These are phyloP conservation scores for Phytophthora sansomeana DNA, from an alignment of 352 stramenopile species.

Conservation along the genomic window DNA sequence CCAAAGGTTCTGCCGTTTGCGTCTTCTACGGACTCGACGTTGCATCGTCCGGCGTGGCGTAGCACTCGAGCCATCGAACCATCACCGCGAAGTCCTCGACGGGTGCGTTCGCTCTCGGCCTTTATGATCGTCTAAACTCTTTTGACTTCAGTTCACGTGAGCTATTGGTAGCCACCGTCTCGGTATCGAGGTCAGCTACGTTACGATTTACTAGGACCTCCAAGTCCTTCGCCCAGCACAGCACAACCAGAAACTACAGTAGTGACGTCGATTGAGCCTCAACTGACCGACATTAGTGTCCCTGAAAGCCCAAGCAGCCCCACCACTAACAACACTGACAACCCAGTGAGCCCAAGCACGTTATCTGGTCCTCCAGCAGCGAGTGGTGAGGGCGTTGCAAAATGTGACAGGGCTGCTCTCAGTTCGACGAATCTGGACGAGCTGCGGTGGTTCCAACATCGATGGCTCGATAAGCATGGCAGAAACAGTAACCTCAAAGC, in stretches of 20 bases:
- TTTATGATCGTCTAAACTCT: not conserved
- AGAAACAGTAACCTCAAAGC: slow-evolving; percentile 78
- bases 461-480: slow-evolving; percentile 80
- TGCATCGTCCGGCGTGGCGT: slow-evolving; percentile 63
- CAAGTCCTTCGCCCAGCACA: not conserved
- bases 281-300: not conserved
- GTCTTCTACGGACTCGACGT: slow-evolving; percentile 58
- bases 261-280: not conserved
- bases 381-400: slow-evolving; percentile 2
- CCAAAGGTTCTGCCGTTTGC: slow-evolving; percentile 52
- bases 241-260: not conserved
- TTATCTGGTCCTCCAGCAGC: slow-evolving; percentile 3
- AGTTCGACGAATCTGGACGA: slow-evolving; percentile 63
- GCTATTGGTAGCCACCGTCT: slow-evolving; percentile 43
- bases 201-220: slow-evolving; percentile 38
- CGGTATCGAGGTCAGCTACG: slow-evolving; percentile 47
- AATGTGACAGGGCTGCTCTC: not conserved
- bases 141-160: not conserved
- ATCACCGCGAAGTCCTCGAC: slow-evolving; percentile 31
- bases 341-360: not conserved
- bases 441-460: slow-evolving; percentile 79
- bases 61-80: slow-evolving; percentile 45
- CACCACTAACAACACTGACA: not conserved
- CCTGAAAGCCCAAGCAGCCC: not conserved
- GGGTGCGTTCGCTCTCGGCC: slow-evolving; percentile 30